Evolutionary conservation across 2,329 filamentous ascomycete genomes (phyloP).

Genomic region (Pseudogymnoascus sp.): DNA sequence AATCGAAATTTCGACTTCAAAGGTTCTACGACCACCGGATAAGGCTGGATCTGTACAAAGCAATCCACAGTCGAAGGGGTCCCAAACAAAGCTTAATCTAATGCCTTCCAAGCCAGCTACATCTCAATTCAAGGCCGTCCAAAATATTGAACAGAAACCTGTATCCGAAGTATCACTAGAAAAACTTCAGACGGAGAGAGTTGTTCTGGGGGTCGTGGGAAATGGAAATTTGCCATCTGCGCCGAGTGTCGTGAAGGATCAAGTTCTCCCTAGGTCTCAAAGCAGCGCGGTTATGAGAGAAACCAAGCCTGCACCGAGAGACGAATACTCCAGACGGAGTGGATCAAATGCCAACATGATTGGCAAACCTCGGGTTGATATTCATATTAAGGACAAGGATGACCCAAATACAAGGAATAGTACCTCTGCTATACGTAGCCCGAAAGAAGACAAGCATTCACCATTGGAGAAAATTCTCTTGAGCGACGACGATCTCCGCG

Average conservation of each 20-base stretch:
- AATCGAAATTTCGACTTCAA: background rate
- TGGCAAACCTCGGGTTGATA: constrained; percentile 11
- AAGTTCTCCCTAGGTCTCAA: constrained; percentile 21
- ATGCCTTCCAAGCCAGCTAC: constrained; percentile 19
- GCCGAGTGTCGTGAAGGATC: constrained; percentile 11
- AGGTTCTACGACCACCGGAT: background rate
- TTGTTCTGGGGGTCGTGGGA: constrained; percentile 17
- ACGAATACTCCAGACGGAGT: background rate
- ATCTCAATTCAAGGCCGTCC: constrained; percentile 14
- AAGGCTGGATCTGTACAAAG: background rate
- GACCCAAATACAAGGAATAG: constrained; percentile 15
- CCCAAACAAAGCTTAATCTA: background rate
- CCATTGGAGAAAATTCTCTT: constrained; percentile 20
- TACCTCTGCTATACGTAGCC: constrained; percentile 11
- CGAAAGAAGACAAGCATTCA: constrained; percentile 14
- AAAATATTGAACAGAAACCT: constrained; percentile 8
- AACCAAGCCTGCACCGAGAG: constrained; percentile 12
- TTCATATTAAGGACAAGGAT: constrained; percentile 17
- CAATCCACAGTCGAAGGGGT: background rate
- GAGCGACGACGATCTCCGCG: constrained; percentile 26
- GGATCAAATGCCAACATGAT: background rate
- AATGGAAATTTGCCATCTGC: background rate
- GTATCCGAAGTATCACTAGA: background rate
- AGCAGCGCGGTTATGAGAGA: constrained; percentile 24
- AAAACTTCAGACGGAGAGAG: constrained; percentile 14